phyloP scores from a whole-genome alignment of 1,284 basidiomycete genomes.

The Inonotus obliquus region DNA sequence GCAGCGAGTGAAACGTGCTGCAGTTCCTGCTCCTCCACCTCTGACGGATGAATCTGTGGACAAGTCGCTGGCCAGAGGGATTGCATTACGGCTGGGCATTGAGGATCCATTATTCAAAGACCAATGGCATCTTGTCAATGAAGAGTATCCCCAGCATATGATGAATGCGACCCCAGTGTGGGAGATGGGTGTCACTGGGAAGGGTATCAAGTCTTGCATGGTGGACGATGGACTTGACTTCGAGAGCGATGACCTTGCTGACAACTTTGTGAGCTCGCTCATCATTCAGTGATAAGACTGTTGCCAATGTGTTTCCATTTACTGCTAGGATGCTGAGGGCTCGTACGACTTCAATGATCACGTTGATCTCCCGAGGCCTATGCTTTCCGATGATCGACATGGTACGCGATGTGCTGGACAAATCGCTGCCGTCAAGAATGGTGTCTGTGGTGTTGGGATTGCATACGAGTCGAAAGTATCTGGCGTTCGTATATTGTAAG shows the following conservation, averaged over 20 bases:
- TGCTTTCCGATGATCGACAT: constrained; percentile 90
- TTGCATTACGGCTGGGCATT: constrained; percentile 66
- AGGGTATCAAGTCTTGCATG: constrained; percentile 83
- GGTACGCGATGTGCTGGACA: constrained; percentile 98
- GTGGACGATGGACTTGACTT: constrained; percentile 97
- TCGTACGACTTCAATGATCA: constrained; percentile 99
- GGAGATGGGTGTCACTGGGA: constrained; percentile 84
- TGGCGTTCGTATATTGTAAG: constrained; percentile 82
- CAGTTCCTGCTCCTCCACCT: constrained; percentile 50
- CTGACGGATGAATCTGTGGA: constrained; percentile 30
- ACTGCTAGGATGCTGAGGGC: constrained; percentile 71
- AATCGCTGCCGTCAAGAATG: constrained; percentile 91
- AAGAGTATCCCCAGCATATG: constrained; percentile 69
- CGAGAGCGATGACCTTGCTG: constrained; percentile 79
- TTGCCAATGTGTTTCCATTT: neutral
- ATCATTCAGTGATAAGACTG: constrained; percentile 9
- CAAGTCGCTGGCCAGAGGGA: constrained; percentile 40
- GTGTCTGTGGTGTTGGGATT: constrained; percentile 93
- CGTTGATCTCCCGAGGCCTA: constrained; percentile 80
- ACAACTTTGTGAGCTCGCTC: constrained; percentile 77
- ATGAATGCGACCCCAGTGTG: constrained; percentile 88
- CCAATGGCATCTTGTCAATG: constrained; percentile 94
- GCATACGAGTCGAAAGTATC: constrained; percentile 91
- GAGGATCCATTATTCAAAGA: constrained; percentile 80
- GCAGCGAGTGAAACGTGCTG: constrained; percentile 55